Evolutionary conservation across 2,329 filamentous ascomycete genomes (phyloP), one percentile per base, ranked within the genome.

Genomic region (Zymoseptoria tritici): DNA sequence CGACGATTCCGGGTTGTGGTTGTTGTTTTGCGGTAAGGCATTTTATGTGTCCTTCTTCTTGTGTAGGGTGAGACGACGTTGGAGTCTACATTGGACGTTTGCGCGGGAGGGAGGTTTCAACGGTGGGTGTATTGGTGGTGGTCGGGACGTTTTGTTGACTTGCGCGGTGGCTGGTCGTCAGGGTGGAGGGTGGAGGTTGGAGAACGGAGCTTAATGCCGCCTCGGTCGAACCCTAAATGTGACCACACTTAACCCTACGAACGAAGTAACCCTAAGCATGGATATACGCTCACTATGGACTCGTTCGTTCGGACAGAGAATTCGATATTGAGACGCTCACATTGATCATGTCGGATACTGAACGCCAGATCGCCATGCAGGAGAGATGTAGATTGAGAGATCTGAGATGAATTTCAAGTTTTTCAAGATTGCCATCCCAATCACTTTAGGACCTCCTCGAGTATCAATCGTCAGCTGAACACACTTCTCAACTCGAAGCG

Each of bases 1-100:
- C 82, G 79, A 68, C 84, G 84, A 52, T 56, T 57, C 70, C 81
- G 73, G 64, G 73, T 73, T 76, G 71, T 83, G 77, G 73, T 66
- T 9, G 59, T 62, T 51, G 62, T 64, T 49, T 64, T 63, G 57
- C 65, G 63, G 81, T 86, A 72, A 58, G 72, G 70, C 71, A 73
- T 73, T 57, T n/a, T 66, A 20, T 52, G 20, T 19, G 46, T 59
- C 49, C 21, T 53, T 53, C 21, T 53, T 56, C 19, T 22, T 29
- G 26, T 42, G 36, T 5, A 1, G 7, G 13, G 36, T 46, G 36
- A 46, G 36, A 46, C 36, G 36, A 46, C 36, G 36, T n/a, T 46
- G 36, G 13, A 46, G 36, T 46, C 36, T 46, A 46, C 46, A 49
- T 26, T 58, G 49, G 22, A 57, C 24, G 55, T n/a, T 20, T 20